phyloP scores from a whole-genome alignment of 2,329 filamentous ascomycete species.

The Sclerotinia glacialis region DNA sequence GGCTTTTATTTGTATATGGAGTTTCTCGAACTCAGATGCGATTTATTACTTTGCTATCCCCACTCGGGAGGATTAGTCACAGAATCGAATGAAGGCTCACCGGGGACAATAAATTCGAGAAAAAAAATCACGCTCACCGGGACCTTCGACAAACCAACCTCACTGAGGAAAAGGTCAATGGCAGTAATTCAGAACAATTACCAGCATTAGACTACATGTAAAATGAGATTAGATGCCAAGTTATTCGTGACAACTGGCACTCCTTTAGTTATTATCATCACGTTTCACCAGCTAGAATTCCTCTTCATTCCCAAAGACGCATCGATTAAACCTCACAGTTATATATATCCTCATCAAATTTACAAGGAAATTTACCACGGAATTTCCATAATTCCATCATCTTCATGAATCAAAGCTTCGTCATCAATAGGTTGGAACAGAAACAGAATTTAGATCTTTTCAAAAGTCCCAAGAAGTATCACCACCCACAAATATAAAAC shows the following conservation, averaged over 20 bases:
- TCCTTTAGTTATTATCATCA: neutral
- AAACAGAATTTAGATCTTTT: neutral
- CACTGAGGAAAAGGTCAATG: no score
- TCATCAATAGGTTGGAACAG: neutral
- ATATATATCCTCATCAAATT: no score
- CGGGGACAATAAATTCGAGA: neutral
- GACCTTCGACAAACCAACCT: neutral
- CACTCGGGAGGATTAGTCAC: neutral
- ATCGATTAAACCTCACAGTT: neutral
- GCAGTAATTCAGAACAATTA: no score
- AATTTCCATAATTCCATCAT: neutral
- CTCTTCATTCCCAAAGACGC: neutral
- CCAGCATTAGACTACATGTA: neutral
- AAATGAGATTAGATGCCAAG: neutral
- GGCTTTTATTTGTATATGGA: neutral
- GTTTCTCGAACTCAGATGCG: neutral
- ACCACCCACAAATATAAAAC: slow-evolving; percentile 7
- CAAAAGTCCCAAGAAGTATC: slow-evolving; percentile 6
- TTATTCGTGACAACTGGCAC: neutral
- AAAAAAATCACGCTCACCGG: neutral
- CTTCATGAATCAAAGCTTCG: neutral
- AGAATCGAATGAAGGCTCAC: neutral
- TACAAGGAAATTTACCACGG: neutral
- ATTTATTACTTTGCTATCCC: neutral
- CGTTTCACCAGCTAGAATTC: neutral